Evolutionary conservation across 2,329 filamentous ascomycete genomes (phyloP), one percentile per base, ranked within the genome.

Genomic region (Curvularia sp.): DNA sequence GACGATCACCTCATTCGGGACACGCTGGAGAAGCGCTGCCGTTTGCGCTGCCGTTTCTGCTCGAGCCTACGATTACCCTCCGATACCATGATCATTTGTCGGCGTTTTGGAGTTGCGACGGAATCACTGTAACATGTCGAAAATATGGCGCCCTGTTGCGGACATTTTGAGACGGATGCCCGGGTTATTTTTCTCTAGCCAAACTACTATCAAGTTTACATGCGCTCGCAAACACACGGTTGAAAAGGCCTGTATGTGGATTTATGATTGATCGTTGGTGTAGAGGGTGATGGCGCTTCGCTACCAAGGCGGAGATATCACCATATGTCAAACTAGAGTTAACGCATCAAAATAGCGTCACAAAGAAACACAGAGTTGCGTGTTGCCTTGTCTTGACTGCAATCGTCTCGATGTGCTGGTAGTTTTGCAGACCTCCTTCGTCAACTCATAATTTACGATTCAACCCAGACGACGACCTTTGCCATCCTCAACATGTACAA

Each of bases 71-170:
- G 67, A 69, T 58, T 64, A 65, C 57, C 65, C 64, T 65, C 65
- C 64, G 70, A 74, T 73, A 72, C 70, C 70, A 73, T 65, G 69
- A 71, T 69, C 67, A 68, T 68, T 65, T 60, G 58, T 67, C 65
- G 72, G 72, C 70, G 72, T 74, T 74, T 67, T 57, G 70, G 68
- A 66, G 68, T 67, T 71, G 51, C 55, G 63, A 57, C 67, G 62
- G 65, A 61, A 58, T 57, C 64, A 60, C 60, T 68, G 58, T 63
- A 67, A 61, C 61, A 68, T 65, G 65, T 68, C 60, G 55, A 66
- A 64, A 53, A 65, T 66, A 63, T 49, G 67, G 70, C 64, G 67
- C 67, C 66, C 57, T 66, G 55, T 61, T 55, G 39, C 49, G 49
- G 47, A 52, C 52, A 53, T 41, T 49, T 43, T 52, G 42, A 57